Evolutionary conservation across 495 filamentous ascomycete species (phyloP), one percentile per base, ranked within the genome.

Genomic region (Chaetomidium leptoderma): DNA sequence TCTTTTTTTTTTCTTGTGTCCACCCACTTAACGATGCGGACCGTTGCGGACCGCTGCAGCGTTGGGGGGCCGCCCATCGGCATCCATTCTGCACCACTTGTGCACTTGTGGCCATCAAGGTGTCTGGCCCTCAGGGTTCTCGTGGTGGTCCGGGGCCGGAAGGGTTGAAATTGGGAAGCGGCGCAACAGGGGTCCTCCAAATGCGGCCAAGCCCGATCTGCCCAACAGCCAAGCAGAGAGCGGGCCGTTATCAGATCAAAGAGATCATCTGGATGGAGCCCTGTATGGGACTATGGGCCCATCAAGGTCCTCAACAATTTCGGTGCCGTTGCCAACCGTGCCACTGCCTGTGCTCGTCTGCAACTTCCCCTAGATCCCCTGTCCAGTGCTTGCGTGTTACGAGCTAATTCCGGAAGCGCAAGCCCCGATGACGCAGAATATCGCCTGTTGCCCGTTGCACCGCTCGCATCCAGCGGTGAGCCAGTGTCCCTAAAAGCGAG

Each of bases 71-170:
- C n/a, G n/a, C n/a, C n/a, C n/a, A n/a, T n/a, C n/a, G n/a, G n/a
- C n/a, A n/a, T n/a, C n/a, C n/a, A n/a, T n/a, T n/a, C n/a, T n/a
- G n/a, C n/a, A n/a, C n/a, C n/a, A n/a, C n/a, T n/a, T n/a, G n/a
- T n/a, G 36, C n/a, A 17, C 36, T 39, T 17, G 16, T 10, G 42
- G 43, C 52, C 55, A 58, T 55, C 53, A 58, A 61, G 62, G 58
- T 61, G 9, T 51, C 3, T 27, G 58, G 55, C 58, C 58, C n/a
- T 61, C 62, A 64, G 54, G 62, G 62, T 64, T 55, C 62, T 49
- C 32, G 17, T 13, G 2, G n/a, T n/a, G 3, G 1, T 17, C 2
- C 6, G 10, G 17, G 24, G 17, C 14, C 13, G 21, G 3, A 16
- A 14, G 27, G 8, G 17, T 52, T 39, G 11, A 37, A 39, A 17